Evolutionary conservation across 495 filamentous ascomycete genomes (phyloP).

Genomic region (Penicillium macrosclerotiorum): DNA sequence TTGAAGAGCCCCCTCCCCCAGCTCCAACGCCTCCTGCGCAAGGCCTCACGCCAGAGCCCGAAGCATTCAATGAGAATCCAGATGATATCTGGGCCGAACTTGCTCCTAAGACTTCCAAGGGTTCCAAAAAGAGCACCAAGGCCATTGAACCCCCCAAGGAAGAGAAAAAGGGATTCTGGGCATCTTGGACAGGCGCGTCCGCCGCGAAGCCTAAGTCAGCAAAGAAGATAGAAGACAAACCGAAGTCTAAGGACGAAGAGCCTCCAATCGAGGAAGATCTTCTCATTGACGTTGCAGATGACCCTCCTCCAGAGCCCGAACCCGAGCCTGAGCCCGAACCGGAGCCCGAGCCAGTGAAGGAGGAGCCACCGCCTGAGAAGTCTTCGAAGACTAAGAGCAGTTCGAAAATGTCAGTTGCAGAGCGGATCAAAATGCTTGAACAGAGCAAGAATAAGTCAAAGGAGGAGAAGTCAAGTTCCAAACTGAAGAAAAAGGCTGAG

Average conservation of each 20-base stretch:
- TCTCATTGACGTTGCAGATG: constrained; percentile 34
- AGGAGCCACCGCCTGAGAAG: constrained; percentile 19
- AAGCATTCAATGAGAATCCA: constrained; percentile 19
- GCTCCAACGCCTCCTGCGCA: constrained; percentile 53
- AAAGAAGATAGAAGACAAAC: constrained; percentile 34
- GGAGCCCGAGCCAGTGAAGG: constrained; percentile 24
- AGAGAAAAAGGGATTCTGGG: constrained; percentile 47
- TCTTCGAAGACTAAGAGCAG: constrained; percentile 42
- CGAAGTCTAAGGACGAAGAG: constrained; percentile 21
- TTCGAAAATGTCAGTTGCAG: constrained; percentile 43
- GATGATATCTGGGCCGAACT: constrained; percentile 41
- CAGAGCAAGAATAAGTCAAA: constrained; percentile 40
- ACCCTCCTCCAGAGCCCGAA: constrained; percentile 23
- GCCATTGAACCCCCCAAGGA: constrained; percentile 33
- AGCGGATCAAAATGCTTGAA: constrained; percentile 49
- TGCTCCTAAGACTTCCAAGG: constrained; percentile 29
- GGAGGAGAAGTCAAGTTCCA: constrained; percentile 30
- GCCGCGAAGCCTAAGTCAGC: constrained; percentile 25
- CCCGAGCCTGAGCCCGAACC: constrained; percentile 34
- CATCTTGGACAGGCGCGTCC: constrained; percentile 36
- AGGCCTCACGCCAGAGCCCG: constrained; percentile 44
- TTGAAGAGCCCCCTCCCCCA: constrained; percentile 42
- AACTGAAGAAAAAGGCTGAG: constrained; percentile 23
- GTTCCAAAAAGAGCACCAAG: constrained; percentile 35
- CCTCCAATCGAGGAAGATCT: constrained; percentile 23